Base-by-base conservation (phyloP, 805 yeast genomes). In the Crinitomyces ghanaensis region DNA sequence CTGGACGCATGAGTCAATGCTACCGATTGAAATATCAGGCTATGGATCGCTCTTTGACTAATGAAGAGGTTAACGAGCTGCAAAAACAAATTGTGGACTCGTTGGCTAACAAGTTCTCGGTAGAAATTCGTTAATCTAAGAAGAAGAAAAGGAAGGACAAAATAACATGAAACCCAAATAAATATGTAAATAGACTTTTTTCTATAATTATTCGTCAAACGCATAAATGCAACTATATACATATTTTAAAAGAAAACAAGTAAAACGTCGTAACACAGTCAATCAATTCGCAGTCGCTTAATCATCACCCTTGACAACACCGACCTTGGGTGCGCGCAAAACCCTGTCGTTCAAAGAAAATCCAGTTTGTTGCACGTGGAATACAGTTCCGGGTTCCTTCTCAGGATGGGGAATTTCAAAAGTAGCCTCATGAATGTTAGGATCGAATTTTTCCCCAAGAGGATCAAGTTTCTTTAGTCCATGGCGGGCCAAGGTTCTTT, bases 311-410 rank as follows among this genome's bases (percentile, higher is more conserved):
- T 79, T 82, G 45, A 85, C 95, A 51, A 85, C 72, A 48, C 96
- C 96, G 45, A 85, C 96, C 68, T 85, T 85, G 38, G 96, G 95
- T 20, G 96, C 93, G 62, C 96, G 74, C 54, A 85, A 68, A 21
- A 85, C 94, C 56, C 96, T 72, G 48, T 78, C 74, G 62, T 84
- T 84, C 51, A 84, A 68, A 39, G 77, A 74, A 63, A 77, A 85
- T 27, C 96, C 96, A 16, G 77, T 70, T 62, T 81, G 95, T 63
- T 85, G 95, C 39, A 86, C 95, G 51, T 73, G 82, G 74, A 86
- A 80, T 38, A 85, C 83, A 18, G 95, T 78, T 39, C 95, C 95
- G 12, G 95, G 82, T 59, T 81, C 88, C 59, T 83, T 82, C 47
- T 73, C 91, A 31, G 86, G 82, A 51, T 78, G 82, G 21, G 88